Evolutionary conservation across 2,329 filamentous ascomycete species (phyloP), one percentile per base, ranked within the genome.

Genomic region (Colletotrichum sp.): DNA sequence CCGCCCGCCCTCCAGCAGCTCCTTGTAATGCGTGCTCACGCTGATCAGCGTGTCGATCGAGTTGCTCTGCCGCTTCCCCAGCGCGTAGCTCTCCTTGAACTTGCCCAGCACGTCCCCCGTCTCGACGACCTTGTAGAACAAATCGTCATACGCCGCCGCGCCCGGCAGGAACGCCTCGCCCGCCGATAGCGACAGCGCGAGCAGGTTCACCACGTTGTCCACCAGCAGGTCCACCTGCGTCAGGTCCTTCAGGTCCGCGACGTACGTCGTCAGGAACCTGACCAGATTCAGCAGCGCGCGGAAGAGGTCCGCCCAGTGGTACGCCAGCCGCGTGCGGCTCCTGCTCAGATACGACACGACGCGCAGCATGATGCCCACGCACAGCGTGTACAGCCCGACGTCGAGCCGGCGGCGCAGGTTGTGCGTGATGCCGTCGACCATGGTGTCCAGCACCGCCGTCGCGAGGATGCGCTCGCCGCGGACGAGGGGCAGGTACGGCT

Each of bases 61-160:
- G 85, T 90, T 94, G 61, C 90, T 91, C 27, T 88, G 85, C 61
- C 91, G 85, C 75, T 89, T 90, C 3, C 86, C 87, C 18, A 94
- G 85, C 6, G 87, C 86, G 83, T 97, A 98, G 12, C 91, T 93
- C 77, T 96, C 92, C 55, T 95, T 92, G 86, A 98, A 98, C 81
- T 95, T 95, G 36, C 90, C 87, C 27, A 98, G 89, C 15, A 95
- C 90, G 65, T 98, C 95, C 13, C 96, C 95, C 3, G 94, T 94
- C 85, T 99, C 97, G 30, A 98, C 96, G 3, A 98, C 91, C 86
- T 99, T 99, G 91, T 99, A 99, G 86, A 99, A 98, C 0, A 99
- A 89, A 81, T 99, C 97, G 80, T 99, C 97, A 84, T 98, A 98
- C 3, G 95, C 93, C 22, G 94, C 91, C 1, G 96, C 93, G 34